phyloP scores from a whole-genome alignment of 2,329 filamentous ascomycete species.

The Claviceps sp. region DNA sequence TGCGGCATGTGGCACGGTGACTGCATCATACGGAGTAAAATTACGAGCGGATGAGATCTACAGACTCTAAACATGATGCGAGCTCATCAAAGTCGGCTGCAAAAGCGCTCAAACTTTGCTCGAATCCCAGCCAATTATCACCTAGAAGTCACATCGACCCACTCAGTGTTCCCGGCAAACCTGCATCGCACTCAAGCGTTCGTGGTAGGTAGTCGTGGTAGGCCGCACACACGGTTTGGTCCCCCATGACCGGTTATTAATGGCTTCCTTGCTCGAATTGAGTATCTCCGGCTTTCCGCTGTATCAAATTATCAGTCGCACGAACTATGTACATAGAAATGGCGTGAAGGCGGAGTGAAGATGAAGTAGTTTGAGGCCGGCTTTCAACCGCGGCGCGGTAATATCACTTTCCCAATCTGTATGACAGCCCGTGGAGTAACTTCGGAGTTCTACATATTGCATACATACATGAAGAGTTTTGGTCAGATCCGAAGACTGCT shows the following conservation, averaged over 20 bases:
- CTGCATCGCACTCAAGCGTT: not conserved
- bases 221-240: not conserved
- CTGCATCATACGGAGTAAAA: too few species aligned
- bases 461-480: not conserved
- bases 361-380: not conserved
- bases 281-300: conserved; percentile 3
- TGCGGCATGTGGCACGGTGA: too few species aligned
- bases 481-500: not conserved
- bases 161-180: not conserved
- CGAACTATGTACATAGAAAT: not conserved
- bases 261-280: not conserved
- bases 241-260: not conserved
- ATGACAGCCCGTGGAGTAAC: not conserved
- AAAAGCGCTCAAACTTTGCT: too few species aligned
- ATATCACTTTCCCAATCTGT: too few species aligned
- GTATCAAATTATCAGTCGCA: not conserved
- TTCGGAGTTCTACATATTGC: not conserved
- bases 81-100: too few species aligned
- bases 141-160: not conserved
- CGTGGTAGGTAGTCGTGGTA: not conserved
- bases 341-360: not conserved
- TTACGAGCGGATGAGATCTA: too few species aligned
- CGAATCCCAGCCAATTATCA: too few species aligned
- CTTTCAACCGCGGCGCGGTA: not conserved
- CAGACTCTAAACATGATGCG: too few species aligned